Conservation (phyloP, 2,329 filamentous ascomycete genomes). For the Apiospora koreana region DNA sequence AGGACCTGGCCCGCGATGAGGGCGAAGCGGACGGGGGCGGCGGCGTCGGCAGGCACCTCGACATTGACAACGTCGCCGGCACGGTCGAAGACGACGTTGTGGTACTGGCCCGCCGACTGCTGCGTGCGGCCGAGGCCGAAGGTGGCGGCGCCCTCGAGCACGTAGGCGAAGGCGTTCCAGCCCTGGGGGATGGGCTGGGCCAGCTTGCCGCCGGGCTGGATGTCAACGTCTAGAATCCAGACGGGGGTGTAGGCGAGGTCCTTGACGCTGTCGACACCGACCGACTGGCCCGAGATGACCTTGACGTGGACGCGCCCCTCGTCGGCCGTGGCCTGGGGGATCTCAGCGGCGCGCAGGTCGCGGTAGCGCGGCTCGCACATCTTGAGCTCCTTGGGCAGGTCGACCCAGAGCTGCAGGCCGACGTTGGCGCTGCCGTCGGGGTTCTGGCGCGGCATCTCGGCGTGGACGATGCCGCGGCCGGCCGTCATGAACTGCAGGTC, state of each 20-base stretch:
- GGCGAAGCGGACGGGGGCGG: constrained; percentile 52
- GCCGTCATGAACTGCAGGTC: constrained; percentile 99
- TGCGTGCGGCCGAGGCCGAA: constrained; percentile 59
- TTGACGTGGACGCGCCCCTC: constrained; percentile 77
- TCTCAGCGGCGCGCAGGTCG: constrained; percentile 77
- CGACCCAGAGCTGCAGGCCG: constrained; percentile 94
- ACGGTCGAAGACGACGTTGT: constrained; percentile 88
- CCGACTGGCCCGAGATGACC: constrained; percentile 84
- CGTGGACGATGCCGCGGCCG: constrained; percentile 87
- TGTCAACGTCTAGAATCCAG: constrained; percentile 86
- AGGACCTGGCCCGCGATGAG: constrained; percentile 71
- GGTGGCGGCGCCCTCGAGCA: constrained; percentile 69
- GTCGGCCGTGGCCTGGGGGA: constrained; percentile 73
- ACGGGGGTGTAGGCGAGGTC: constrained; percentile 95
- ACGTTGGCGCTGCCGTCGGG: constrained; percentile 75
- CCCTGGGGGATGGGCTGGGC: constrained; percentile 73
- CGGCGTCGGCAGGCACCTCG: constrained; percentile 66
- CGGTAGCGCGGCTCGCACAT: constrained; percentile 89
- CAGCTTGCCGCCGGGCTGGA: constrained; percentile 77
- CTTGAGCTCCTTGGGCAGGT: constrained; percentile 81
- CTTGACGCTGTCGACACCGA: constrained; percentile 82
- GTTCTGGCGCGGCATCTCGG: constrained; percentile 88
- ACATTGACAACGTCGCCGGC: constrained; percentile 75
- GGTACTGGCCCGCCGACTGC: constrained; percentile 65
- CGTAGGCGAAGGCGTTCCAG: constrained; percentile 92